These are phyloP conservation scores for Blastocystis sp. DNA, from an alignment of 352 stramenopile genomes.

Conservation along the genomic window DNA sequence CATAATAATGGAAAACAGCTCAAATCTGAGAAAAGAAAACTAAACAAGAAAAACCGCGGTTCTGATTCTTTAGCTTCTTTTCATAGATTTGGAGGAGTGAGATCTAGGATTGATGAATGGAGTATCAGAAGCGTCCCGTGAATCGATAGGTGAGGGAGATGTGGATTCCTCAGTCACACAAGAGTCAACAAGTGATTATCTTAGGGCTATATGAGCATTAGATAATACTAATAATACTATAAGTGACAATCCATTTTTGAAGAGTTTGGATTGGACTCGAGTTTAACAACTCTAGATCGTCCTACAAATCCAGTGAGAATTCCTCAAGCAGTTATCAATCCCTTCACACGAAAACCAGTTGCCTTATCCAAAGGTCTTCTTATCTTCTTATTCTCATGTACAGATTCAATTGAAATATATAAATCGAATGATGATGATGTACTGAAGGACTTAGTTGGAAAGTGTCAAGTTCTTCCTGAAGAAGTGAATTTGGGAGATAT, in stretches of 20 bases:
- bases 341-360: not conserved
- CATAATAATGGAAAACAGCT: slow-evolving; percentile 72
- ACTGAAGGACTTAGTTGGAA: not conserved
- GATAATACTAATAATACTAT: no score
- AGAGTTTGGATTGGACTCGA: not conserved
- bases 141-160: no score
- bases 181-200: no score
- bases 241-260: not conserved
- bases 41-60: not conserved
- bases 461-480: not conserved
- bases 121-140: no score
- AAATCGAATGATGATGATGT: not conserved
- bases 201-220: no score
- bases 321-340: not conserved
- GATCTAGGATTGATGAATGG: not conserved
- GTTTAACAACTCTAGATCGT: not conserved
- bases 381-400: not conserved
- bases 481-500: not conserved
- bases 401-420: not conserved
- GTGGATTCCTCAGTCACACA: no score
- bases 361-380: not conserved
- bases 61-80: not conserved
- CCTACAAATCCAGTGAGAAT: not conserved
- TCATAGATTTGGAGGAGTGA: not conserved
- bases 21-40: not conserved